phyloP scores from a whole-genome alignment of 257 asterid species.

The Verbascum thapsus region DNA sequence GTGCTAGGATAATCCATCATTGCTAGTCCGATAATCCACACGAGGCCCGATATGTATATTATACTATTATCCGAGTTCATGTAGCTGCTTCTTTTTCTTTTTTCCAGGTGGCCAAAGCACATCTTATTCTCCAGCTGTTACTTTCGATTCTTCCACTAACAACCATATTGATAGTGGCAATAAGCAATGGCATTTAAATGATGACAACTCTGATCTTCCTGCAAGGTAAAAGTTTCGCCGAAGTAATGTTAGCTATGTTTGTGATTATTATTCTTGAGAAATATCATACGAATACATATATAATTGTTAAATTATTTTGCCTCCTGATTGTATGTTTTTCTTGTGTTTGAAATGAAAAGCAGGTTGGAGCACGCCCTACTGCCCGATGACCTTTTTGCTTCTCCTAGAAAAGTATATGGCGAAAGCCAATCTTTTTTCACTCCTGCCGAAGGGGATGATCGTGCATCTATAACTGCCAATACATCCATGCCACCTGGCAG shows the following conservation, averaged over 20 bases:
- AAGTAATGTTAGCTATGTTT: not conserved
- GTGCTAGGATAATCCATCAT: too few species aligned
- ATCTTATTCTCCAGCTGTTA: slow-evolving; percentile 33
- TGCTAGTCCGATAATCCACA: too few species aligned
- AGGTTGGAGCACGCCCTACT: slow-evolving; percentile 69
- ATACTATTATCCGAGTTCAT: not conserved
- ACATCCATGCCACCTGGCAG: slow-evolving; percentile 36
- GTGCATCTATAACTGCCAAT: slow-evolving; percentile 32
- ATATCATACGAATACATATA: too few species aligned
- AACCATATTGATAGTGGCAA: slow-evolving; percentile 30
- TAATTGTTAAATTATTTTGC: too few species aligned
- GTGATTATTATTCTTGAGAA: not conserved
- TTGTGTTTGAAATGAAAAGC: slow-evolving; percentile 34
- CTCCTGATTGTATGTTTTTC: slow-evolving; percentile 12
- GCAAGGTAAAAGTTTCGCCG: slow-evolving; percentile 46
- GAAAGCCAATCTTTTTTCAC: slow-evolving; percentile 40
- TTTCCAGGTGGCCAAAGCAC: slow-evolving; percentile 29
- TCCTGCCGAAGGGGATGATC: slow-evolving; percentile 30
- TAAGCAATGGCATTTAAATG: slow-evolving; percentile 36
- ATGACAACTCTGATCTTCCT: slow-evolving; percentile 36
- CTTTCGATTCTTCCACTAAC: slow-evolving; percentile 19
- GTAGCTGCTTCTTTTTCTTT: not conserved
- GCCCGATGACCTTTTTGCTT: slow-evolving; percentile 67
- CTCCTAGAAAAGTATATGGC: slow-evolving; percentile 64
- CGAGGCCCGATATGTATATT: too few species aligned